phyloP scores from a whole-genome alignment of 352 stramenopile species.

The Phytophthora pistaciae region DNA sequence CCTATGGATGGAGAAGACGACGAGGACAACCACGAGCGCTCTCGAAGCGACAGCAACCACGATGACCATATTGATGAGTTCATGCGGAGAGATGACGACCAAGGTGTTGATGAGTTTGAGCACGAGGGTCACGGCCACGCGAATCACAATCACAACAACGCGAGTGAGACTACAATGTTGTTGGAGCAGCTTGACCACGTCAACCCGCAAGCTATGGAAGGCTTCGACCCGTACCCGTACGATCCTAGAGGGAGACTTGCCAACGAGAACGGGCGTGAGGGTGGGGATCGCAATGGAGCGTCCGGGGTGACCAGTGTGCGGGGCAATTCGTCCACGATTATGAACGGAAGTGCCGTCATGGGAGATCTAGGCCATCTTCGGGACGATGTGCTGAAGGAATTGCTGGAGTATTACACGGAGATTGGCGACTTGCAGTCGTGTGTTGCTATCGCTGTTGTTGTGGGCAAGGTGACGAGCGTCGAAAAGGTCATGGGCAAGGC shows the following conservation, averaged over 20 bases:
- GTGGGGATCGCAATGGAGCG: conserved; percentile 36
- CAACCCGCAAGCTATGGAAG: conserved; percentile 89
- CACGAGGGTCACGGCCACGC: conserved; percentile 29
- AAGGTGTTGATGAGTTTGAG: conserved; percentile 23
- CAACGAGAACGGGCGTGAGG: conserved; percentile 42
- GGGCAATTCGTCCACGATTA: conserved; percentile 65
- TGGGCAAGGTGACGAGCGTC: conserved; percentile 75
- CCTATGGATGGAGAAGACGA: conserved; percentile 28
- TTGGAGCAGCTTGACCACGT: conserved; percentile 88
- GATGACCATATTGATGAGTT: conserved; percentile 24
- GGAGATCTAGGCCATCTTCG: conserved; percentile 79
- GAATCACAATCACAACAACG: conserved; percentile 38
- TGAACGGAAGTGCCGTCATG: conserved; percentile 81
- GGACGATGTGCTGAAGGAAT: conserved; percentile 81
- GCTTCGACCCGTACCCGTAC: conserved; percentile 88
- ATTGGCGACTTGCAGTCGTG: conserved; percentile 88
- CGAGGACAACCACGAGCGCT: conserved; percentile 21
- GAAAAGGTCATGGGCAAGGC: conserved; percentile 87
- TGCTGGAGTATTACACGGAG: conserved; percentile 91
- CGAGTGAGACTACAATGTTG: conserved; percentile 80
- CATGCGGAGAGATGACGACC: conserved; percentile 19
- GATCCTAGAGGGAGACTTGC: conserved; percentile 42
- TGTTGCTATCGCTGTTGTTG: conserved; percentile 79
- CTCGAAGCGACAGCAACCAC: conserved; percentile 18
- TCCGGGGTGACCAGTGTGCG: conserved; percentile 37